Base-by-base conservation (phyloP, 352 stramenopile genomes). In the Globisporangium cederbergense region DNA sequence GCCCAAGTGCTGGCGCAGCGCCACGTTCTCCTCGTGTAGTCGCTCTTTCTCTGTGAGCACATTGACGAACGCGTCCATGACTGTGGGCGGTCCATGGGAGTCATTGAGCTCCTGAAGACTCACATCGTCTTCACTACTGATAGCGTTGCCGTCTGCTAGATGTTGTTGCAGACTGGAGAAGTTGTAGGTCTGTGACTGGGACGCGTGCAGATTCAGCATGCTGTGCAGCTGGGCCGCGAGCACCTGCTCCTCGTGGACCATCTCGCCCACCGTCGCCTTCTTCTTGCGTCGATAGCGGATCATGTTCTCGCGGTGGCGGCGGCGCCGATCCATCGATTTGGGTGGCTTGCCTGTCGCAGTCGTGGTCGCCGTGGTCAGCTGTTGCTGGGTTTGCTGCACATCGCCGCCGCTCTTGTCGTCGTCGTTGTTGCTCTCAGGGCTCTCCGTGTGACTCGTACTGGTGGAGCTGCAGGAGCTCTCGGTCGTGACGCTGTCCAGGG, bases 301-400 rank as follows among this genome's bases (percentile, higher is more conserved):
- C 71, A 80, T 80, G 60, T 80, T 80, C 63, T 80, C 73, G 18
- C 73, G 73, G 61, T 80, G 73, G n/a, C 75, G 71, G 49, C 76
- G 65, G 9, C 68, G 68, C 14, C 25, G 22, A 7, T 34, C 20
- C n/a, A 34, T 40, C 10, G 34, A 5, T 36, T 49, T 50, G 54
- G 20, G 16, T 0, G 9, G 8, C 13, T 22, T 30, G 10, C 6
- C 50, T 13, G 47, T 59, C 42, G 36, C 38, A 45, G 38, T 16
- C 18, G 43, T 7, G 11, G 38, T 43, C 38, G 38, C 38, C 11
- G 38, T 43, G 13, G 38, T 43, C 38, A 13, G 38, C 42, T 47
- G 42, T 20, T 47, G 42, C 5, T 18, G 42, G 6, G 14, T 36
- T 36, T 36, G 32, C 32, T 36, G 32, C 32, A 8, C 32, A 36